Evolutionary conservation across 2,329 filamentous ascomycete species (phyloP), one percentile per base, ranked within the genome.

Genomic region (Achaetomium macrosporum): DNA sequence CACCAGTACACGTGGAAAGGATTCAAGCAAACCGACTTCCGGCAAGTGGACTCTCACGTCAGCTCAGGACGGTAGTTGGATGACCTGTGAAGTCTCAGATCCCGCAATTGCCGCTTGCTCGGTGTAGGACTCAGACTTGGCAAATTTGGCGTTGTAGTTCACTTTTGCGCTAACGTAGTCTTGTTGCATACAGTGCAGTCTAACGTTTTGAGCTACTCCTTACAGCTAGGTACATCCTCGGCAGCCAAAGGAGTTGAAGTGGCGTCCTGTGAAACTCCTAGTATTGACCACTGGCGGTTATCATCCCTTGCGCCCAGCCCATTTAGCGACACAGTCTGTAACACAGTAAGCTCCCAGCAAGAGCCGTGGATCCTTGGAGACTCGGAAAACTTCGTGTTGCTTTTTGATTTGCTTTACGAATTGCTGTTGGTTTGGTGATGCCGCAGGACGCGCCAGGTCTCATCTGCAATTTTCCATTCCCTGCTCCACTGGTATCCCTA

Each of bases 281-380:
- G 25, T 25, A 20, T 19, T 43, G 41, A 50, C 43, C 47, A 19
- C 39, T 39, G 47, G 47, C 47, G 47, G 47, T 30, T 50, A 45
- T 13, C 15, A 8, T 20, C 39, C 44, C 44, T 47, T 47, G 50
- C 25, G 25, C 4, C 37, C 35, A 39, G 48, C 35, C 42, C 48
- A 36, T 45, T n/a, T 35, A 50, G 33, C 7, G n/a, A 37, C 16
- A 44, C 25, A 25, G 25, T 25, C 4, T 25, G 25, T 25, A 7
- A 4, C 4, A 25, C 25, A 25, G 25, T 25, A 25, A 25, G 25
- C 7, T 25, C 25, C 25, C 25, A 25, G 25, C 25, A 25, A n/a
- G 42, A 25, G 5, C 17, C 44, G 11, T 15, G 12, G 35, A 47
- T 47, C 33, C 44, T 43, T 44, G 16, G 8, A 43, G n/a, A 7